Evolutionary conservation across 1,284 basidiomycete species (phyloP).

Genomic region (Mycena citricolor): DNA sequence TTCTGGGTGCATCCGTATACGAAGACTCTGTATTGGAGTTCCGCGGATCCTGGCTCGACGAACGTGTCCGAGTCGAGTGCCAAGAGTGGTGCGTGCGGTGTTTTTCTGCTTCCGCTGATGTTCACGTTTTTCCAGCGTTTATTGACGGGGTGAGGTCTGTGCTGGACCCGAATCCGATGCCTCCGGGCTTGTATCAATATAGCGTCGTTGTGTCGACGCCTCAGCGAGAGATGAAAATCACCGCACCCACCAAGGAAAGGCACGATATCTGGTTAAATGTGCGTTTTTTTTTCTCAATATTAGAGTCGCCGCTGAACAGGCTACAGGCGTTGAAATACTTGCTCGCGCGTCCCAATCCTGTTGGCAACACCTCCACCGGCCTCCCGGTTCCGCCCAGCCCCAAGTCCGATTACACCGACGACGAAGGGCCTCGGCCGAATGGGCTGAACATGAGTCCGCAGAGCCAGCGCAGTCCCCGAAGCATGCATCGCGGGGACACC

Average conservation of each 20-base stretch:
- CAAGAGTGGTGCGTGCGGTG: conserved; percentile 80
- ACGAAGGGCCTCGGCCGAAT: conserved; percentile 44
- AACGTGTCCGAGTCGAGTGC: conserved; percentile 89
- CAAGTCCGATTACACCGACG: conserved; percentile 54
- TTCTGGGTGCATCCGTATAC: conserved; percentile 99
- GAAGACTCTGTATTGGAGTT: conserved; percentile 96
- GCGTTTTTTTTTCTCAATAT: too few relatives aligned
- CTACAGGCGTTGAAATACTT: conserved; percentile 81
- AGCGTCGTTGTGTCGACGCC: conserved; percentile 92
- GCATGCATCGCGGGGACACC: conserved; percentile 52
- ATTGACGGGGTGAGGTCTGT: conserved; percentile 91
- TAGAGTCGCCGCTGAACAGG: conserved; percentile 20
- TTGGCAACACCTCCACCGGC: conserved; percentile 42
- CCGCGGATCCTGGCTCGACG: conserved; percentile 87
- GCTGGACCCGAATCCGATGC: conserved; percentile 90
- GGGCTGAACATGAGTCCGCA: conserved; percentile 48
- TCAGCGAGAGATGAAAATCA: conserved; percentile 96
- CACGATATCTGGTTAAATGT: conserved; percentile 97
- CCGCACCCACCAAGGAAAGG: conserved; percentile 88
- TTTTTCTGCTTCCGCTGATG: conserved; percentile 17
- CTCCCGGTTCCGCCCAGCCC: conserved; percentile 53
- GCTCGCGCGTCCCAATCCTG: conserved; percentile 64
- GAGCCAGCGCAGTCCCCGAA: conserved; percentile 67
- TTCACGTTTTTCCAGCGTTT: conserved; percentile 71
- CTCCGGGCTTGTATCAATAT: conserved; percentile 91